phyloP scores from a whole-genome alignment of 1,284 basidiomycete species.

The Melampsora medusae region DNA sequence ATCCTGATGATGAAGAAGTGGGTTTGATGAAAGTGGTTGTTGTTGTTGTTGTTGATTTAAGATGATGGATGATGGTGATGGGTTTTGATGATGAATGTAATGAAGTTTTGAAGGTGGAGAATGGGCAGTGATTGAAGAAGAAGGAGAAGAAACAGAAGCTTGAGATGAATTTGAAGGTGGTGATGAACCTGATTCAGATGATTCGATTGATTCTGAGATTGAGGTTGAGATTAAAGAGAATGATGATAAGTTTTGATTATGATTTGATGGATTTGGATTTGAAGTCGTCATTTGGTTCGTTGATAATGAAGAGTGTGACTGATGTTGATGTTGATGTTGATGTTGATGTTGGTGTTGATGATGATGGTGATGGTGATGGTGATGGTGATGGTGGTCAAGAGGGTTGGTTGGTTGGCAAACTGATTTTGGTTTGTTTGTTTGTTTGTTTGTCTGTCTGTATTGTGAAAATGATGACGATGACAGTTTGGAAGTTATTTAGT shows the following conservation, averaged over 20 bases:
- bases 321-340: too few species aligned
- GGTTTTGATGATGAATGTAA: not conserved
- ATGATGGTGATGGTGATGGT: too few species aligned
- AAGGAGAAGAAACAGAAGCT: not conserved
- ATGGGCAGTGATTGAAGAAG: not conserved
- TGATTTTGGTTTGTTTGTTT: too few species aligned
- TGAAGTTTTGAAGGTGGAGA: not conserved
- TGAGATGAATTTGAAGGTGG: not conserved
- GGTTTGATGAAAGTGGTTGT: not conserved
- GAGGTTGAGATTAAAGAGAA: not conserved
- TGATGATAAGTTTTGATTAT: not conserved
- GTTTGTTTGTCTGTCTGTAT: too few species aligned
- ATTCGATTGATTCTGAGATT: not conserved
- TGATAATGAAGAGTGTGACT: too few species aligned
- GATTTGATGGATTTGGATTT: too few species aligned
- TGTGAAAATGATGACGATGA: too few species aligned
- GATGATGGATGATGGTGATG: not conserved
- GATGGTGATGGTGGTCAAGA: too few species aligned
- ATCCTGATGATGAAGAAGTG: not conserved
- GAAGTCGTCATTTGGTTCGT: too few species aligned
- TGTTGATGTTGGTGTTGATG: too few species aligned
- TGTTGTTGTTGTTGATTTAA: not conserved
- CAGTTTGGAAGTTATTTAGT: too few species aligned
- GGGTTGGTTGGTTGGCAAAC: too few species aligned
- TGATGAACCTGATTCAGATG: conserved; percentile 1